phyloP scores from a whole-genome alignment of 2,329 filamentous ascomycete genomes.

The Trichoderma sp. region DNA sequence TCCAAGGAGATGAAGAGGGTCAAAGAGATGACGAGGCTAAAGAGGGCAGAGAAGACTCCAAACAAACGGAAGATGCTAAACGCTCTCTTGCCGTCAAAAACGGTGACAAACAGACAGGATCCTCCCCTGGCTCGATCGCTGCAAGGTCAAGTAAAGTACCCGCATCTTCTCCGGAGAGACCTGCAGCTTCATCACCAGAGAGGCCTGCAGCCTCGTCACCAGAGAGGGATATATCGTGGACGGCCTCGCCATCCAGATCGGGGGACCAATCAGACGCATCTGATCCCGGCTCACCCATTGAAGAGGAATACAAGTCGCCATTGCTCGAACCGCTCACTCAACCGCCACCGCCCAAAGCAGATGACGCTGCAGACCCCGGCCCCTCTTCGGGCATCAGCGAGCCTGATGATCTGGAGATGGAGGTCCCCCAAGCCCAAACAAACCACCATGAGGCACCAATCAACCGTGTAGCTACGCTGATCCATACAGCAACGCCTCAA shows the following conservation, averaged over 20 bases:
- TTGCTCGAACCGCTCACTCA: conserved; percentile 4
- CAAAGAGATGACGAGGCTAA: background rate
- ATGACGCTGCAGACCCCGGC: conserved; percentile 26
- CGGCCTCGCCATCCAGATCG: conserved; percentile 27
- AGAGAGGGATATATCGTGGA: conserved; percentile 30
- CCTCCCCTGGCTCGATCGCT: background rate
- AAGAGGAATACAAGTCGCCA: background rate
- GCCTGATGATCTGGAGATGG: conserved; percentile 43
- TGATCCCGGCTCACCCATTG: background rate
- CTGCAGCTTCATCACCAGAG: background rate
- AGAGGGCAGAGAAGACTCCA: conserved; percentile 6
- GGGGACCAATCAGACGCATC: background rate
- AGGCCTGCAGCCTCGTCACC: conserved; percentile 13
- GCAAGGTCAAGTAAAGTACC: conserved; percentile 4
- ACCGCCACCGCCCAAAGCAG: background rate
- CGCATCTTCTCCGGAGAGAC: conserved; percentile 11
- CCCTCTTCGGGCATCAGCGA: conserved; percentile 30
- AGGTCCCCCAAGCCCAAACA: conserved; percentile 36
- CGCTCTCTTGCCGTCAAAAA: background rate
- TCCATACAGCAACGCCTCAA: conserved; percentile 1
- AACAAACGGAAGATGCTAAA: background rate
- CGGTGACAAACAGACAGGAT: background rate
- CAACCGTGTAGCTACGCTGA: conserved; percentile 30
- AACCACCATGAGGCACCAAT: conserved; percentile 28
- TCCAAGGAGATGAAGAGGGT: background rate